These are phyloP conservation scores for Leishmania aethiopica DNA, from an alignment of 208 protist species.

Conservation along the genomic window DNA sequence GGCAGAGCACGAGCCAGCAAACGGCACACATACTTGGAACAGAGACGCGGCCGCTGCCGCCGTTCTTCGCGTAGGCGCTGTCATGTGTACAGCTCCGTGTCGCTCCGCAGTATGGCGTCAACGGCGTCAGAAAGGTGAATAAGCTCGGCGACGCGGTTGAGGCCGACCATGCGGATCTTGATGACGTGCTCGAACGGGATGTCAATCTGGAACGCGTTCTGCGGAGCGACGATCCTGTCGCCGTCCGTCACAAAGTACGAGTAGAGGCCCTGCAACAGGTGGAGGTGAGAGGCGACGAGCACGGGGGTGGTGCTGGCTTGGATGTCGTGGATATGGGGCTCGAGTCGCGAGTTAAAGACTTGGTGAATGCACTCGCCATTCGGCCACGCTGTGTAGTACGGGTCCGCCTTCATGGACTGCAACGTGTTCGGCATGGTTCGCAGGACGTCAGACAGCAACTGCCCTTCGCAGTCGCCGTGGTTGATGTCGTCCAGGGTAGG, in stretches of 20 bases:
- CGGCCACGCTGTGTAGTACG: constrained; percentile 88
- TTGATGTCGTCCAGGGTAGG: constrained; percentile 89
- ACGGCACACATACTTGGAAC: too few species aligned
- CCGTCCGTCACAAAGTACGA: constrained; percentile 89
- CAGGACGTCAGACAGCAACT: constrained; percentile 70
- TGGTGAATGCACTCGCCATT: constrained; percentile 91
- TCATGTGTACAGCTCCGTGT: not conserved
- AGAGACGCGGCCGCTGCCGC: not conserved
- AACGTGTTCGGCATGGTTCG: constrained; percentile 83
- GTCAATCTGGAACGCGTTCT: constrained; percentile 79
- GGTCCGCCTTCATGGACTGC: constrained; percentile 75
- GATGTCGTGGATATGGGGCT: constrained; percentile 92
- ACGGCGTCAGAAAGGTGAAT: constrained; percentile 64
- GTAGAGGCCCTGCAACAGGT: constrained; percentile 83
- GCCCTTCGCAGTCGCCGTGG: constrained; percentile 86
- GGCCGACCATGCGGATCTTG: constrained; percentile 70
- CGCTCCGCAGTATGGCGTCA: constrained; percentile 40
- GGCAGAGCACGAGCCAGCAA: not conserved
- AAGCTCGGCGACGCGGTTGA: constrained; percentile 68
- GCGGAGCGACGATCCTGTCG: constrained; percentile 65
- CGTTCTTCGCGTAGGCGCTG: not conserved
- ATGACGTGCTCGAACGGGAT: constrained; percentile 82
- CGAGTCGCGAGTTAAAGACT: constrained; percentile 84
- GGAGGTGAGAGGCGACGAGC: constrained; percentile 82
- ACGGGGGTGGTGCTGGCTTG: constrained; percentile 79